phyloP scores from a whole-genome alignment of 2,329 filamentous ascomycete genomes.

The Diplocarpon mali region DNA sequence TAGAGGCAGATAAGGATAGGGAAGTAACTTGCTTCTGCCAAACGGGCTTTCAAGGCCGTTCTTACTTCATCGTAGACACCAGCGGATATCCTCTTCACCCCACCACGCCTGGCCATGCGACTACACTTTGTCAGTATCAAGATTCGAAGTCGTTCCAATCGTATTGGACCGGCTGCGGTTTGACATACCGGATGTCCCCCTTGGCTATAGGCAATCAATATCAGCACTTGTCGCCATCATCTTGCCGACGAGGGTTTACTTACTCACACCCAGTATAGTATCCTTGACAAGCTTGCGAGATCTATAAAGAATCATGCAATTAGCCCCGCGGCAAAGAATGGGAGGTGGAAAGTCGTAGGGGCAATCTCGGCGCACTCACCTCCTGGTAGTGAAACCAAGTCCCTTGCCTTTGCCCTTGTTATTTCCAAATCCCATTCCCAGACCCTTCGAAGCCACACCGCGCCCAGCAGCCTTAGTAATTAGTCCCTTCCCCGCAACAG shows the following conservation, averaged over 20 bases:
- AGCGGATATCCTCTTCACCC: slow-evolving; percentile 61
- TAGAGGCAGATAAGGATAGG: no score
- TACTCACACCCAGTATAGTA: slow-evolving; percentile 40
- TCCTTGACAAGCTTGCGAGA: slow-evolving; percentile 39
- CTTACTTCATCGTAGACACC: slow-evolving; percentile 54
- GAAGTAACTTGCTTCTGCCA: slow-evolving; percentile 34
- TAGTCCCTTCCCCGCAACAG: not conserved
- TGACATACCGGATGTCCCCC: slow-evolving; percentile 39
- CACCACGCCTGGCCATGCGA: slow-evolving; percentile 63
- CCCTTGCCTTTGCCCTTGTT: not conserved
- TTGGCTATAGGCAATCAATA: slow-evolving; percentile 33
- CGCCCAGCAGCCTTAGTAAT: no score
- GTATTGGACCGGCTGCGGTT: not conserved
- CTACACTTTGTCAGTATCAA: slow-evolving; percentile 24
- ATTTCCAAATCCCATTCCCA: slow-evolving; percentile 1
- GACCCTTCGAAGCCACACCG: slow-evolving; percentile 1
- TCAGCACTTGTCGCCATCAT: no score
- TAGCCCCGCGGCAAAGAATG: not conserved
- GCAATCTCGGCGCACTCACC: slow-evolving; percentile 3
- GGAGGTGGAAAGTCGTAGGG: not conserved
- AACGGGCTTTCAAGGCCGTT: slow-evolving; percentile 35
- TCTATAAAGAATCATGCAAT: slow-evolving; percentile 1
- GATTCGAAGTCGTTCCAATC: not conserved
- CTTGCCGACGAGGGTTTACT: slow-evolving; percentile 20
- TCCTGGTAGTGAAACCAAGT: slow-evolving; percentile 3